Evolutionary conservation across 129 eudicot genomes (phyloP).

Genomic region (Gnaphalium uliginosum): DNA sequence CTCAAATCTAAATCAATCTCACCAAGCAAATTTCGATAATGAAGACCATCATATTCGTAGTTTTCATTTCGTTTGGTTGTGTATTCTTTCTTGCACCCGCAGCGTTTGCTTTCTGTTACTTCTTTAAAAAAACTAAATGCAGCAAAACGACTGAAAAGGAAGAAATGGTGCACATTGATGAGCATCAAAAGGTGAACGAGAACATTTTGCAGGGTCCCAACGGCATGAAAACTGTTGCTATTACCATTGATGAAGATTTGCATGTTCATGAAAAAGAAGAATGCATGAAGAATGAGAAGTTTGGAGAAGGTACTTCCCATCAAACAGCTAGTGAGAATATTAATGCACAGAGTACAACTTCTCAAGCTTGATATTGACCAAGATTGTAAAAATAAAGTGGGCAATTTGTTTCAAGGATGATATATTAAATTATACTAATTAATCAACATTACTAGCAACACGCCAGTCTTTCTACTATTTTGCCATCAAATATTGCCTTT

Average conservation of each 20-base stretch:
- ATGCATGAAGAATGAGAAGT: slow-evolving; percentile 44
- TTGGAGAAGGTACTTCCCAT: slow-evolving; percentile 26
- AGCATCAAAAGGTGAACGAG: slow-evolving; percentile 50
- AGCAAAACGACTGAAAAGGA: slow-evolving; percentile 38
- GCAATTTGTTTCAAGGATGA: slow-evolving; percentile 10
- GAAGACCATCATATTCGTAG: slow-evolving; percentile 45
- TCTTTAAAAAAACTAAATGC: slow-evolving; percentile 56
- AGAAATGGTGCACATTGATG: slow-evolving; percentile 39
- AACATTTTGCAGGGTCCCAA: slow-evolving; percentile 53
- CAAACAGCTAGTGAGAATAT: not conserved
- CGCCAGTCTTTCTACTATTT: not conserved
- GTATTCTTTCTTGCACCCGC: slow-evolving; percentile 51
- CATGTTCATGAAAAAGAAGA: slow-evolving; percentile 52
- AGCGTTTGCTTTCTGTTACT: slow-evolving; percentile 51
- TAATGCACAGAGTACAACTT: slow-evolving; percentile 1
- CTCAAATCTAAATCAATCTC: not conserved
- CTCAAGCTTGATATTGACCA: slow-evolving; percentile 21
- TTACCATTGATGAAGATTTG: slow-evolving; percentile 70
- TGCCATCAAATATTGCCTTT: not conserved
- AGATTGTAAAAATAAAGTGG: not conserved
- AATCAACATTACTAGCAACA: not conserved
- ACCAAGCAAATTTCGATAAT: slow-evolving; percentile 18
- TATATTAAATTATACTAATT: not conserved
- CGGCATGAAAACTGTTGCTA: slow-evolving; percentile 51
- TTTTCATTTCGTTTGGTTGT: slow-evolving; percentile 57